Percentiles rank a stretch among this genome's conserved stretches.
These are phyloP conservation scores for Hamamelis virginiana DNA, from an alignment of 164 flowering plant genomes.

Conservation along the genomic window DNA sequence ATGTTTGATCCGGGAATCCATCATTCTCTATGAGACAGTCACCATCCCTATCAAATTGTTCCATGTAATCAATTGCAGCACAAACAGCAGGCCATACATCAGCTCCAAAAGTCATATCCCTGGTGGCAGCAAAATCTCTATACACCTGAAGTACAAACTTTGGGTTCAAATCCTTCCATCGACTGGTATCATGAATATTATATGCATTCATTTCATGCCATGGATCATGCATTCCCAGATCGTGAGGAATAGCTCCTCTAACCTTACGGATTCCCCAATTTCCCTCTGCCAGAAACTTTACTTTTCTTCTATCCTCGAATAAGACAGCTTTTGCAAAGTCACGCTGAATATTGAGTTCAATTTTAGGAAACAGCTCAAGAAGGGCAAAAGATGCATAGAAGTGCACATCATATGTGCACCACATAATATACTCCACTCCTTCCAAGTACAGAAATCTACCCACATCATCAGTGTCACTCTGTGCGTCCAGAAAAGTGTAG, in stretches of 20 bases:
- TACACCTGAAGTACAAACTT: constrained; percentile 95
- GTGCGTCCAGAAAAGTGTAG: constrained; percentile 8
- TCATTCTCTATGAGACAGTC: constrained; percentile 88
- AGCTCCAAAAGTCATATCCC: constrained; percentile 74
- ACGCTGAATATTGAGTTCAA: constrained; percentile 81
- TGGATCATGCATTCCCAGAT: constrained; percentile 90
- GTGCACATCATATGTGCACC: constrained; percentile 96
- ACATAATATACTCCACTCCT: constrained; percentile 92
- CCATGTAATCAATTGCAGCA: constrained; percentile 92
- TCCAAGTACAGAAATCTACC: constrained; percentile 89
- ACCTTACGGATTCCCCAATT: constrained; percentile 82
- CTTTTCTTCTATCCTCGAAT: constrained; percentile 81
- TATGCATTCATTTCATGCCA: constrained; percentile 97
- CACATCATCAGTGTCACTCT: constrained; percentile 57
- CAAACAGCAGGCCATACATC: constrained; percentile 95
- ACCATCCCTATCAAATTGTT: constrained; percentile 81
- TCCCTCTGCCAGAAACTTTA: constrained; percentile 81
- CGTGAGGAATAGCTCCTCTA: constrained; percentile 90
- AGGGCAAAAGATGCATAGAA: constrained; percentile 96
- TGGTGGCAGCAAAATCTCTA: constrained; percentile 86
- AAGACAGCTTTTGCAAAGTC: constrained; percentile 92
- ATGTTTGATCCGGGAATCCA: constrained; percentile 95
- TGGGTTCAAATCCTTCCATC: constrained; percentile 89
- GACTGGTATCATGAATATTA: constrained; percentile 88
- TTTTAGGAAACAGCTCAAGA: constrained; percentile 76